Percentiles rank a stretch among this genome's conserved stretches.
These are phyloP conservation scores for Aureobasidium sp. DNA, from an alignment of 2,329 filamentous ascomycete genomes.

Conservation along the genomic window DNA sequence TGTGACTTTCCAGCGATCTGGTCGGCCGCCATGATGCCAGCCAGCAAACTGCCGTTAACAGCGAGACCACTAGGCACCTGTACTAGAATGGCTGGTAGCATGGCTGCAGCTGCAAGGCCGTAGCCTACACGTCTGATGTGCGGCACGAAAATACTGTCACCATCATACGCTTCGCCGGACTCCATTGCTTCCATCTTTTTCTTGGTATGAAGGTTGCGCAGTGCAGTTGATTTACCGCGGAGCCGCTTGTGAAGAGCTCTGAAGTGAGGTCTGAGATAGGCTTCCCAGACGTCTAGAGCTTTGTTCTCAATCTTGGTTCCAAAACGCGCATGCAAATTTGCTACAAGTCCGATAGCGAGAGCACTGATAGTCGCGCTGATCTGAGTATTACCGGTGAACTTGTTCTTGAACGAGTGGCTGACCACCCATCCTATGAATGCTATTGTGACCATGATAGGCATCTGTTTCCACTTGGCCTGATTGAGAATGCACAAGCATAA, in stretches of 20 bases:
- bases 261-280: slow-evolving; percentile 37
- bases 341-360: slow-evolving; percentile 66
- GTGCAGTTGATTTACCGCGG: slow-evolving; percentile 25
- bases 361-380: slow-evolving; percentile 73
- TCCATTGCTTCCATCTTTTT: slow-evolving; percentile 23
- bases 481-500: slow-evolving; percentile 71
- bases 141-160: slow-evolving; percentile 26
- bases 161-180: slow-evolving; percentile 19
- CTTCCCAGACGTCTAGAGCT: slow-evolving; percentile 49
- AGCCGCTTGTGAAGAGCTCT: slow-evolving; percentile 22
- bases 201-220: slow-evolving; percentile 19
- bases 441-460: slow-evolving; percentile 68
- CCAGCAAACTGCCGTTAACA: slow-evolving; percentile 50
- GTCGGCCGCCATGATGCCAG: slow-evolving; percentile 51
- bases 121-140: slow-evolving; percentile 53
- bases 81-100: slow-evolving; percentile 79
- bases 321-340: slow-evolving; percentile 71
- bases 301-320: slow-evolving; percentile 52
- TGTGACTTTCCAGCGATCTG: slow-evolving; percentile 42
- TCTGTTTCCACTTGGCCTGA: slow-evolving; percentile 72
- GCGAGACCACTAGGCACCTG: slow-evolving; percentile 56
- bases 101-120: slow-evolving; percentile 73
- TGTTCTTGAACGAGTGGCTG: slow-evolving; percentile 63
- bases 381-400: slow-evolving; percentile 63
- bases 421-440: slow-evolving; percentile 67